phyloP scores from a whole-genome alignment of 2,329 filamentous ascomycete genomes.

The Diaporthe velutina region DNA sequence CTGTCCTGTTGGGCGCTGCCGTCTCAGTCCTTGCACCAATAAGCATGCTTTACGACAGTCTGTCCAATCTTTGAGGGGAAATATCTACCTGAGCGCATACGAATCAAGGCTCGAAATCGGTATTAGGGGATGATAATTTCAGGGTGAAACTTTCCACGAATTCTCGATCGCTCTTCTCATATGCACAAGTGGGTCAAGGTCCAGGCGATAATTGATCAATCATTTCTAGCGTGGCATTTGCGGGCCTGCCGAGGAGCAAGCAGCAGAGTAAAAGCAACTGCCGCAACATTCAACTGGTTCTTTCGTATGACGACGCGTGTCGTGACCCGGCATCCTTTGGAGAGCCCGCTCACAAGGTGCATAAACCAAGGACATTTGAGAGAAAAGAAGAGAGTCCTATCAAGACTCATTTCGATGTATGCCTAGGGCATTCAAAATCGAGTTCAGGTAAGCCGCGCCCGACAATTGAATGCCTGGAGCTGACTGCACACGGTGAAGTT shows the following conservation, averaged over 20 bases:
- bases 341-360: background rate
- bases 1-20: background rate
- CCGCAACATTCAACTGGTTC: background rate
- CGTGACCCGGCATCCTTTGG: background rate
- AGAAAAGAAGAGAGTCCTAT: background rate
- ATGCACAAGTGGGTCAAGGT: background rate
- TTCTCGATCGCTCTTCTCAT: background rate
- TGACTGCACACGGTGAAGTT: background rate
- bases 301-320: background rate
- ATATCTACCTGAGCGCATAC: background rate
- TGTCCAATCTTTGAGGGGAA: background rate
- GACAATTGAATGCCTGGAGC: background rate
- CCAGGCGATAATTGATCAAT: background rate
- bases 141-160: background rate
- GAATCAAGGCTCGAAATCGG: background rate
- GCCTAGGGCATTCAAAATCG: background rate
- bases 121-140: background rate
- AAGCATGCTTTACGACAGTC: background rate
- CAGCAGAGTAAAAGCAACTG: background rate
- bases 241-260: background rate
- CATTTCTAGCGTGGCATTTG: background rate
- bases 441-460: background rate
- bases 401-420: background rate
- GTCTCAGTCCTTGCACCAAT: background rate
- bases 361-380: background rate